A percentile compares a stretch with the other conserved stretches of the same genome.
These are phyloP conservation scores for Solanum corneliomulleri DNA, from an alignment of 257 asterid genomes.

Conservation along the genomic window DNA sequence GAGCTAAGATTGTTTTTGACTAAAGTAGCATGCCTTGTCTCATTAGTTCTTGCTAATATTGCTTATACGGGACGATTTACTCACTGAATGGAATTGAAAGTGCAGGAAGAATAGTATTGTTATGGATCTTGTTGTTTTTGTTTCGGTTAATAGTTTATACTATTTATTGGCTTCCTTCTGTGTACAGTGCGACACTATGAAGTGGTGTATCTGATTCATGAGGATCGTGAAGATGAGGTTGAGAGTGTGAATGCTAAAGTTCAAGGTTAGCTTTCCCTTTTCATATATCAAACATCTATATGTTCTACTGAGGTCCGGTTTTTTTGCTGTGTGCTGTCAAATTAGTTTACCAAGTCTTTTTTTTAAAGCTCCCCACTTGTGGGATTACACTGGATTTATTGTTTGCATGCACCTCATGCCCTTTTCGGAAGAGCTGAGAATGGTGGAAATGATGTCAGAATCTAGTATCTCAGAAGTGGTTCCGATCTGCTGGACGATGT, in stretches of 20 bases:
- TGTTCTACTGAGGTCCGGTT: background rate
- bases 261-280: conserved; percentile 44
- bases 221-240: conserved; percentile 63
- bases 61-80: background rate
- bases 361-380: background rate
- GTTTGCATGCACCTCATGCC: background rate
- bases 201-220: conserved; percentile 86
- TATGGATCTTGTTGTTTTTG: background rate
- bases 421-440: background rate
- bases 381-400: background rate
- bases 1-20: background rate
- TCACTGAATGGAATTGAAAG: background rate
- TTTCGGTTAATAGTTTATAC: background rate
- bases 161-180: background rate
- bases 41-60: background rate
- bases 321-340: background rate
- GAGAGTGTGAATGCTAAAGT: conserved; percentile 67
- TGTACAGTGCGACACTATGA: conserved; percentile 88
- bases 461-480: background rate
- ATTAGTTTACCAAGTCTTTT: background rate
- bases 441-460: background rate
- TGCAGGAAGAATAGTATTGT: background rate
- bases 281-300: background rate
- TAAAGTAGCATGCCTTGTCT: background rate
- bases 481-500: background rate